Evolutionary conservation across 331 rosid genomes (phyloP), one percentile per base, ranked within the genome.

Genomic region (Spiraea crenata): DNA sequence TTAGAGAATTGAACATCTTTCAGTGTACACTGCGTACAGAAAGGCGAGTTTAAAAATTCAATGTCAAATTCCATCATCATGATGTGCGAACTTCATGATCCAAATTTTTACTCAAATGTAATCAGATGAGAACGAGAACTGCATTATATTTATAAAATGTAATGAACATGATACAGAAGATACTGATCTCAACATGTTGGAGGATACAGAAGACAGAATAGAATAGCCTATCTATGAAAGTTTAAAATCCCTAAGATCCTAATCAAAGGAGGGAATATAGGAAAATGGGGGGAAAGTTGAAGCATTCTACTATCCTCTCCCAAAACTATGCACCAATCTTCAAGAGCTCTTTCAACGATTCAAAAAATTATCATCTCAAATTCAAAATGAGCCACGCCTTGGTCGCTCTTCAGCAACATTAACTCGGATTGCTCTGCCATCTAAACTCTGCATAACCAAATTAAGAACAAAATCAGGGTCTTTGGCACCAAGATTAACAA

Each of bases 331-430:
- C 60, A 17, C 25, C 41, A 60, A 50, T 62, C 69, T 40, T 64
- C 65, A 63, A 72, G 57, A 50, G 64, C 65, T 72, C 75, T 35
- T n/a, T 1, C 12, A 5, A 44, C 34, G 20, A 5, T 20, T 4
- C 10, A 57, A 10, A 48, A 13, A 48, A 45, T 14, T 41, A 11
- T 45, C 45, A 25, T 59, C 16, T 34, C 4, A 74, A 44, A 52
- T 63, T 46, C 52, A 75, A 65, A 80, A 79, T 4, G 67, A 79
- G 56, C 42, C 62, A 56, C 83, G 83, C 77, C 83, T 65, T 10
- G 83, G 77, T 62, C 83, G 47, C 48, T 65, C 70, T 70, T 80
- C 83, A 64, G 83, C 83, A 57, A 75, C 80, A 39, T 80, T 80
- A 58, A 80, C 83, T 45, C 83, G 73, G 65, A 80, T 75, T 40